phyloP scores from a whole-genome alignment of 179 eudicot species.

The Drosera spatulata region DNA sequence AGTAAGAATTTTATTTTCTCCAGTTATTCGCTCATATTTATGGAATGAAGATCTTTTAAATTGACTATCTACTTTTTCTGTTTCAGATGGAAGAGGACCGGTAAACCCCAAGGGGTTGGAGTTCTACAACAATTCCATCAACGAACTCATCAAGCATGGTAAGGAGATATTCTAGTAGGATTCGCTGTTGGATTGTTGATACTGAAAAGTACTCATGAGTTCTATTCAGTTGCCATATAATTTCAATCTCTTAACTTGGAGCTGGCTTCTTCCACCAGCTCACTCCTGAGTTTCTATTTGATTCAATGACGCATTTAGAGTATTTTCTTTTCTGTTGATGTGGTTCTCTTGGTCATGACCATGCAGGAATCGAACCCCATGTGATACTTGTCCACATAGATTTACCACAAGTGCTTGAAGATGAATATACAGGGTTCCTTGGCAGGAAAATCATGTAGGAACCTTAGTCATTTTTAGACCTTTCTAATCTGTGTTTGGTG shows the following conservation, averaged over 20 bases:
- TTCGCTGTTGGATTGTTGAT: background rate
- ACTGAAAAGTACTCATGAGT: too few relatives aligned
- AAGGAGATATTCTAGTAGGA: background rate
- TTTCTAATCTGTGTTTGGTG: background rate
- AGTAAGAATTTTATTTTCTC: slow-evolving; percentile 17
- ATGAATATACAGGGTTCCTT: slow-evolving; percentile 66
- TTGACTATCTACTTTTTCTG: background rate
- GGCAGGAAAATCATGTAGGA: slow-evolving; percentile 32
- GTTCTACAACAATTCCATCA: slow-evolving; percentile 56
- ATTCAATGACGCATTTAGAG: too few relatives aligned
- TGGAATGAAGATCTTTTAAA: background rate
- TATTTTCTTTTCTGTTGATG: background rate
- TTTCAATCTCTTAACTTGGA: too few relatives aligned
- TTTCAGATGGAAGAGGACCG: slow-evolving; percentile 55
- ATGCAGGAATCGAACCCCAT: slow-evolving; percentile 69
- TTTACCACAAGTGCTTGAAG: slow-evolving; percentile 59
- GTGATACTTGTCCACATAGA: slow-evolving; percentile 51
- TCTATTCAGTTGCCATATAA: too few relatives aligned
- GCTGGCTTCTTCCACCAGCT: too few relatives aligned
- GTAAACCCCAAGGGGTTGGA: slow-evolving; percentile 45
- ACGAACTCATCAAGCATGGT: slow-evolving; percentile 52
- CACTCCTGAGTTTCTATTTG: too few relatives aligned
- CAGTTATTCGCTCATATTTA: background rate
- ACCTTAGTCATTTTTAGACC: background rate
- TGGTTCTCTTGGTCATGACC: background rate